Percentiles rank a stretch among this genome's conserved stretches.
These are phyloP conservation scores for Adansonia digitata DNA, from an alignment of 345 rosid genomes.

Conservation along the genomic window DNA sequence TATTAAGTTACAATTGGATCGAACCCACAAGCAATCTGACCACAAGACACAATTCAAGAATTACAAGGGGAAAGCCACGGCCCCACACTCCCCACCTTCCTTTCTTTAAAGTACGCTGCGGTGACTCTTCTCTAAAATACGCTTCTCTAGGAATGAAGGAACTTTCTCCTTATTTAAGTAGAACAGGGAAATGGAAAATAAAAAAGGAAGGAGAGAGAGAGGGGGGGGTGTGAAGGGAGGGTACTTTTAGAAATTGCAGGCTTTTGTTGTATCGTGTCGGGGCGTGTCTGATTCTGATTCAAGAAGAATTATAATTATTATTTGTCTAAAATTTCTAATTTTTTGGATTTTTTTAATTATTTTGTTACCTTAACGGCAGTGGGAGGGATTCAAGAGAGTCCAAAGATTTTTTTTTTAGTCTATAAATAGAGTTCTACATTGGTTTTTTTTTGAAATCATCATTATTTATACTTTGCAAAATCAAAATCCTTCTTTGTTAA, in stretches of 20 bases:
- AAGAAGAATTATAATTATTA: neutral
- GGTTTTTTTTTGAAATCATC: neutral
- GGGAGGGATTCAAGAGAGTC: conserved; percentile 12
- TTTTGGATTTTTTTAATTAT: conserved; percentile 11
- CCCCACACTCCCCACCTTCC: too few species aligned
- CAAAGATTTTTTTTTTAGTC: conserved; percentile 19
- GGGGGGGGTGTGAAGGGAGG: too few species aligned
- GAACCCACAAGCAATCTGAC: too few species aligned
- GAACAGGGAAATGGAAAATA: too few species aligned
- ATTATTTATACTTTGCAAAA: neutral
- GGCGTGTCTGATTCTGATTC: conserved; percentile 33
- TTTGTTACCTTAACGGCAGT: conserved; percentile 16
- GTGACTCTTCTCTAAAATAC: neutral
- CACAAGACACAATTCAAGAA: too few species aligned
- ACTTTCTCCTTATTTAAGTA: too few species aligned
- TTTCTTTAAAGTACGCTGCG: neutral
- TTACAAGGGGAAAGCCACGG: too few species aligned
- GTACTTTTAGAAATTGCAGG: conserved; percentile 41
- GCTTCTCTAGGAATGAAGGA: too few species aligned
- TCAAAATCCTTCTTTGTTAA: neutral
- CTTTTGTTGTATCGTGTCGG: conserved; percentile 74
- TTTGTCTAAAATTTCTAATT: neutral
- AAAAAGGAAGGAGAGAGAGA: neutral
- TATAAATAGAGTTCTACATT: conserved; percentile 28
- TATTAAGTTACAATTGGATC: too few species aligned